Evolutionary conservation across 768 basidiomycete species (phyloP).

Genomic region (Coprinopsis strossmayeri): DNA sequence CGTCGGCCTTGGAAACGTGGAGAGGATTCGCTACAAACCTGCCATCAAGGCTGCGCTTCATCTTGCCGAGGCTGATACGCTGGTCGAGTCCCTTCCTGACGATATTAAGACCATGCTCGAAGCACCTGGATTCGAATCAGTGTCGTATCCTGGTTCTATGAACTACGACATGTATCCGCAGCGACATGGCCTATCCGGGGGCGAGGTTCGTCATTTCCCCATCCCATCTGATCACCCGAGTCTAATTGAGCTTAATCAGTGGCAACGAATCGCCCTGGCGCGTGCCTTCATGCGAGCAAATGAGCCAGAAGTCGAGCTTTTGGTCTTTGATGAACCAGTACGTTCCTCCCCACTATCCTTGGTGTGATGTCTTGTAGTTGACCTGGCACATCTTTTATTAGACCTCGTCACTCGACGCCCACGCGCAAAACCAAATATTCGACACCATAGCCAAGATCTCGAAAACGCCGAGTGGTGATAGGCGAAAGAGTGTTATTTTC

Average conservation of each 20-base stretch:
- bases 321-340: slow-evolving; percentile 84
- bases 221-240: not conserved
- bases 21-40: slow-evolving; percentile 47
- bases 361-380: not conserved
- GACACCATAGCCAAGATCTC: slow-evolving; percentile 68
- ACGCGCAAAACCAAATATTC: slow-evolving; percentile 75
- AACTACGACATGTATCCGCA: slow-evolving; percentile 18
- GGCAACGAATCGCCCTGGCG: slow-evolving; percentile 83
- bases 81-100: slow-evolving; percentile 61
- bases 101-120: slow-evolving; percentile 74
- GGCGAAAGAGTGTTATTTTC: slow-evolving; percentile 69
- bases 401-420: slow-evolving; percentile 77
- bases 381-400: slow-evolving; percentile 23
- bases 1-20: slow-evolving; percentile 76
- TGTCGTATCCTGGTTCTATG: slow-evolving; percentile 38
- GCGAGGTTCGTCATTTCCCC: slow-evolving; percentile 52
- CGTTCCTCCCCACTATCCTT: slow-evolving; percentile 17
- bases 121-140: slow-evolving; percentile 48
- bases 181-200: slow-evolving; percentile 73
- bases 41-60: slow-evolving; percentile 61
- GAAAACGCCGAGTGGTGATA: slow-evolving; percentile 47
- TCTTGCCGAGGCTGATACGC: slow-evolving; percentile 61
- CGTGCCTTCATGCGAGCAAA: slow-evolving; percentile 82
- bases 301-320: slow-evolving; percentile 67
- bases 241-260: slow-evolving; percentile 33